Conservation (phyloP, 2,329 filamentous ascomycete species). For the Coniochaeta pulveracea region DNA sequence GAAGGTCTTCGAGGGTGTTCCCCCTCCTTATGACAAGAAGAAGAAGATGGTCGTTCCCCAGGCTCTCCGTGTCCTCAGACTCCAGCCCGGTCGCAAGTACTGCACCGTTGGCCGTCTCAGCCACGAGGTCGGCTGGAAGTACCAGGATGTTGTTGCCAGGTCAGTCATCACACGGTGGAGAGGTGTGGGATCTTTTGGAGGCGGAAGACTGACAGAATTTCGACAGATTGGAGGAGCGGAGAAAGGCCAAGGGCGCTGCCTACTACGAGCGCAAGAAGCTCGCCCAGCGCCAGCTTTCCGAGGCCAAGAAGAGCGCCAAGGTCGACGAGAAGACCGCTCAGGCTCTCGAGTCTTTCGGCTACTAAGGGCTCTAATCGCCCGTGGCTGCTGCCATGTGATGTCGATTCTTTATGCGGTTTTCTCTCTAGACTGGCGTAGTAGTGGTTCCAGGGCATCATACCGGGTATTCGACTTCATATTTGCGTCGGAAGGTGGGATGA, state of each 20-base stretch:
- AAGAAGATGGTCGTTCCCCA: constrained; percentile 99
- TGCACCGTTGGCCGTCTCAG: constrained; percentile 96
- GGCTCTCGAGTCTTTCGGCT: constrained; percentile 83
- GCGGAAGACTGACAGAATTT: constrained; percentile 9
- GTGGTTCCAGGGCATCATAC: constrained; percentile 36
- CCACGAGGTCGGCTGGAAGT: constrained; percentile 99
- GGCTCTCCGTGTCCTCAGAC: constrained; percentile 87
- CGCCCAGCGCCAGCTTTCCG: constrained; percentile 75
- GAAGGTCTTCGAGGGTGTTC: constrained; percentile 99
- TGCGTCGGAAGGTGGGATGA: constrained; percentile 30
- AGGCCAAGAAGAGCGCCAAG: constrained; percentile 86
- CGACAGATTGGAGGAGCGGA: constrained; percentile 92
- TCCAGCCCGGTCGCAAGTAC: constrained; percentile 99
- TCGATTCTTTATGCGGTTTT: constrained; percentile 33
- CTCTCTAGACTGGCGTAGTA: constrained; percentile 42
- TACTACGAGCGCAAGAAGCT: constrained; percentile 99
- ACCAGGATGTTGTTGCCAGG: constrained; percentile 98
- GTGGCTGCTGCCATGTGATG: constrained; percentile 27
- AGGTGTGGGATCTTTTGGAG: no score
- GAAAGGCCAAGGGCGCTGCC: constrained; percentile 97
- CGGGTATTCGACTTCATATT: constrained; percentile 38
- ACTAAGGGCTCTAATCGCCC: constrained; percentile 54
- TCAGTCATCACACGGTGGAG: no score
- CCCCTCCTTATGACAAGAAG: constrained; percentile 98
- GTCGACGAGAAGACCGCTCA: constrained; percentile 78